These are phyloP conservation scores for Arthrobotrys sphaeroides DNA, from an alignment of 2,329 filamentous ascomycete genomes.

Conservation along the genomic window DNA sequence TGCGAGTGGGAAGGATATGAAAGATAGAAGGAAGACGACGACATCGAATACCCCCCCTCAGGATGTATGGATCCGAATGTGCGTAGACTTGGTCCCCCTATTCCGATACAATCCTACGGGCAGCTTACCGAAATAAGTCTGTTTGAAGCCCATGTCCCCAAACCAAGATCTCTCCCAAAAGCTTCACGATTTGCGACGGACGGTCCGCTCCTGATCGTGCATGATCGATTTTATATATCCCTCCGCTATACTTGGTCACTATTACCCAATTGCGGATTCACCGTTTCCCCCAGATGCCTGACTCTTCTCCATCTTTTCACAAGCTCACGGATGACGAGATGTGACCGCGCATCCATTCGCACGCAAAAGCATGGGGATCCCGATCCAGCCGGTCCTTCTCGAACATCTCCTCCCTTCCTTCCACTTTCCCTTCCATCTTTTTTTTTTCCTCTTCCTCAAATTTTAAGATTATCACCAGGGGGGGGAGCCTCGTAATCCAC, in stretches of 20 bases:
- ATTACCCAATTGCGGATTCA: slow-evolving; percentile 3
- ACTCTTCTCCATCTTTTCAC: background rate
- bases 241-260: background rate
- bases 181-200: slow-evolving; percentile 23
- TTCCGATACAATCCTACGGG: slow-evolving; percentile 10
- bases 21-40: background rate
- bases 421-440: slow-evolving; percentile 17
- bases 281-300: background rate
- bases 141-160: slow-evolving; percentile 45
- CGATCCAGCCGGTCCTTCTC: background rate
- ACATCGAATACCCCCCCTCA: slow-evolving; percentile 13
- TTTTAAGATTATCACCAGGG: slow-evolving; percentile 20
- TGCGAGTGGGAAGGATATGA: background rate
- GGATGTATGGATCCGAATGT: too few relatives aligned
- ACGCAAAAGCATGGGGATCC: background rate
- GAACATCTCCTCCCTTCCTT: slow-evolving; percentile 7
- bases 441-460: slow-evolving; percentile 19
- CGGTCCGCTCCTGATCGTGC: slow-evolving; percentile 11
- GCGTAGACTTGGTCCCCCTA: slow-evolving; percentile 16
- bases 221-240: slow-evolving; percentile 8
- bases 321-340: background rate
- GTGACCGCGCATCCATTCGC: background rate
- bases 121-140: slow-evolving; percentile 36
- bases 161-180: slow-evolving; percentile 30
- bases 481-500: slow-evolving; percentile 19